A percentile compares a stretch with the other conserved stretches of the same genome.
These are phyloP conservation scores for Persicaria tinctoria DNA, from an alignment of 148 eudicot genomes.

Conservation along the genomic window DNA sequence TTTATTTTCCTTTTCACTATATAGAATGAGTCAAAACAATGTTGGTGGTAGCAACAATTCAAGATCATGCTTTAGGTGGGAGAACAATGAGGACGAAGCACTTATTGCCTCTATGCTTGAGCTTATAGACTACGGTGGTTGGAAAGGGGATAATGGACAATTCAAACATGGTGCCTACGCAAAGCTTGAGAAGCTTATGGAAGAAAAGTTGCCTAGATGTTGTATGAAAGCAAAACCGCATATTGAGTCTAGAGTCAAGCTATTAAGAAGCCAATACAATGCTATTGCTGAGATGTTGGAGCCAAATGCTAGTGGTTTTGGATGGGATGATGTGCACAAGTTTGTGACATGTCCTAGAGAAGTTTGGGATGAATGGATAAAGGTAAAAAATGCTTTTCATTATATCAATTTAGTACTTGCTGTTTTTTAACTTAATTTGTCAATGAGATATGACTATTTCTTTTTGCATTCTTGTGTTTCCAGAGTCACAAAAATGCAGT, in stretches of 20 bases:
- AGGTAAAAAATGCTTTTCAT: background rate
- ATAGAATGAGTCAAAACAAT: background rate
- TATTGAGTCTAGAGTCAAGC: background rate
- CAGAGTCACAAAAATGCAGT: too few relatives aligned
- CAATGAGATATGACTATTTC: too few relatives aligned
- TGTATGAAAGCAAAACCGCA: background rate
- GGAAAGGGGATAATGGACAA: too few relatives aligned
- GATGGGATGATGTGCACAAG: background rate
- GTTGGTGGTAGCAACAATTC: background rate
- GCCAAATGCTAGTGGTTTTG: background rate
- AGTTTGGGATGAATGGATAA: background rate
- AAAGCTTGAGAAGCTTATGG: background rate
- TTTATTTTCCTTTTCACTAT: background rate
- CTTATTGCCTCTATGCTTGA: background rate
- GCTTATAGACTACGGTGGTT: background rate
- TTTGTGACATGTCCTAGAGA: background rate
- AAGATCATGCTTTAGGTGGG: background rate
- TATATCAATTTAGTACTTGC: too few relatives aligned
- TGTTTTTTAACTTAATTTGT: too few relatives aligned
- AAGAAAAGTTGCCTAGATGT: background rate
- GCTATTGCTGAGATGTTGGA: background rate
- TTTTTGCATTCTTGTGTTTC: too few relatives aligned
- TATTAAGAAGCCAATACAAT: background rate
- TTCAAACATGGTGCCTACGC: background rate
- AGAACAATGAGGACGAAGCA: background rate